phyloP scores from a whole-genome alignment of 2,329 filamentous ascomycete genomes.

The Microdochium nivale region DNA sequence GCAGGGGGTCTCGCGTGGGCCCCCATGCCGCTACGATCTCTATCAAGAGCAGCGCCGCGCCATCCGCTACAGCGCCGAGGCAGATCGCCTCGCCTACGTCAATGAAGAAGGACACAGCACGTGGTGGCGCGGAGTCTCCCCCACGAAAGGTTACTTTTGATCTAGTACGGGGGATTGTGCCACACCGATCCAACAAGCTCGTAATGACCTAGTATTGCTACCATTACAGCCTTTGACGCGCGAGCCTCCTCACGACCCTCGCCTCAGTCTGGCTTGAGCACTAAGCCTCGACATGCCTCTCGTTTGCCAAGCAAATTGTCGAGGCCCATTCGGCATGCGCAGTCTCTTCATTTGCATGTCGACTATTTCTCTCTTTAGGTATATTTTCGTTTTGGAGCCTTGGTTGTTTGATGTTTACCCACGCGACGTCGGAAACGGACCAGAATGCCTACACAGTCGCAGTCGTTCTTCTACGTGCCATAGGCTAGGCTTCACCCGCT shows the following conservation, averaged over 20 bases:
- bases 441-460: no score
- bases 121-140: constrained; percentile 16
- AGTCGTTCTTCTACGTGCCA: no score
- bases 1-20: constrained; percentile 14
- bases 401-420: no score
- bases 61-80: constrained; percentile 7
- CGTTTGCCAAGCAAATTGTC: neutral
- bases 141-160: constrained; percentile 18
- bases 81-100: neutral
- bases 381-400: no score
- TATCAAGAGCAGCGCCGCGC: constrained; percentile 14
- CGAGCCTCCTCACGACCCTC: neutral
- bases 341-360: neutral
- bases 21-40: constrained; percentile 14
- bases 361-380: neutral
- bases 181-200: constrained; percentile 19
- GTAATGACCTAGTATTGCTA: constrained; percentile 17
- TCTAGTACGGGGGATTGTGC: constrained; percentile 21
- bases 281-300: neutral
- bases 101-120: constrained; percentile 17
- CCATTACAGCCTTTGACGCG: constrained; percentile 5
- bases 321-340: neutral
- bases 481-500: no score
- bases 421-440: no score
- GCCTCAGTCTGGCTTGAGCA: neutral